Conservation (phyloP, 495 filamentous ascomycete species). For the Hypomontagnella monticulosa region DNA sequence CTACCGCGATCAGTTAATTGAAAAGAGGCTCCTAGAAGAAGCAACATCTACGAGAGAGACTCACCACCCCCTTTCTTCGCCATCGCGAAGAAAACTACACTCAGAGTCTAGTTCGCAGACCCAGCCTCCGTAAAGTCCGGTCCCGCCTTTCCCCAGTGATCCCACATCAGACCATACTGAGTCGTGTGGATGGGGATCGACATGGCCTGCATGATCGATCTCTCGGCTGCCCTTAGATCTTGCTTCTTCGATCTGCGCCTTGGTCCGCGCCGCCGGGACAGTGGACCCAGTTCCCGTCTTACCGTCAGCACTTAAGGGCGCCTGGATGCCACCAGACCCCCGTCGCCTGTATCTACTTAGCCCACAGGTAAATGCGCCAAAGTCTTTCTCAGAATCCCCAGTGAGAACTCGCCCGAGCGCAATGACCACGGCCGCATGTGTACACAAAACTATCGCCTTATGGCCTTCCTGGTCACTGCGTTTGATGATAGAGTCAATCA, state of each 20-base stretch:
- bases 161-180: conserved; percentile 54
- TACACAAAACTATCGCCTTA: conserved; percentile 79
- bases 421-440: conserved; percentile 91
- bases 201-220: conserved; percentile 44
- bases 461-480: conserved; percentile 70
- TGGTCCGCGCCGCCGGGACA: conserved; percentile 31
- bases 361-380: conserved; percentile 85
- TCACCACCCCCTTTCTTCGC: conserved; percentile 91
- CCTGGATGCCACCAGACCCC: neutral
- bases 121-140: conserved; percentile 85
- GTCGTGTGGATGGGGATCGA: conserved; percentile 44
- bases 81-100: conserved; percentile 78
- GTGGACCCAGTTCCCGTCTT: conserved; percentile 5
- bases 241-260: conserved; percentile 37
- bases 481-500: conserved; percentile 74
- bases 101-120: conserved; percentile 80
- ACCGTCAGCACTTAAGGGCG: neutral
- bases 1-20: conserved; percentile 52
- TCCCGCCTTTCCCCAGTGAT: conserved; percentile 67
- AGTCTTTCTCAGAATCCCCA: conserved; percentile 77
- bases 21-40: conserved; percentile 28
- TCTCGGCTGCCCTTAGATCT: conserved; percentile 25
- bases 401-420: conserved; percentile 84
- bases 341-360: conserved; percentile 65
- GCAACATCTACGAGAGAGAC: conserved; percentile 47